Evolutionary conservation across 192 early-diverging fungal species (phyloP).

Genomic region (Umbelopsis sp.): DNA sequence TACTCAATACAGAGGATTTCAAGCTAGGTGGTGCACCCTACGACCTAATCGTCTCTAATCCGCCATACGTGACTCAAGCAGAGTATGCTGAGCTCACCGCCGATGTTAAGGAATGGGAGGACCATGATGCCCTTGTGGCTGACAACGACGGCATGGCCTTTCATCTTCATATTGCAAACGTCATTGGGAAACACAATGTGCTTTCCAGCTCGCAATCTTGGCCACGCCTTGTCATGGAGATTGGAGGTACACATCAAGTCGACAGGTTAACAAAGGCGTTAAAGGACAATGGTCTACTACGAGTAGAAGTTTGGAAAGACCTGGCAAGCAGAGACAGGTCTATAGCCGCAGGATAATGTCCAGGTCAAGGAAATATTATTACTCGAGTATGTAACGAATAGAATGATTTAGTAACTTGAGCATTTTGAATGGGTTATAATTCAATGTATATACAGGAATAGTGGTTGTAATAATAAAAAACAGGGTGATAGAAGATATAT

Average conservation of each 20-base stretch:
- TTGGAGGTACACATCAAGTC: slow-evolving; percentile 77
- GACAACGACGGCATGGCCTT: slow-evolving; percentile 61
- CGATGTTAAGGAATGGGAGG: slow-evolving; percentile 88
- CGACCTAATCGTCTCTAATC: slow-evolving; percentile 87
- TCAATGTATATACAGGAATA: slow-evolving; percentile 9
- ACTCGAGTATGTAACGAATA: no score
- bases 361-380: neutral
- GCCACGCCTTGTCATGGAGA: slow-evolving; percentile 80
- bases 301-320: slow-evolving; percentile 78
- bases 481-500: neutral
- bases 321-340: slow-evolving; percentile 67
- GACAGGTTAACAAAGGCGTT: slow-evolving; percentile 44
- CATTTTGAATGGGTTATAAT: no score
- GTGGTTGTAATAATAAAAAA: neutral
- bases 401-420: no score
- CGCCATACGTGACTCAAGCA: slow-evolving; percentile 79
- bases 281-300: slow-evolving; percentile 53
- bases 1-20: slow-evolving; percentile 25
- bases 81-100: slow-evolving; percentile 71
- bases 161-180: slow-evolving; percentile 55
- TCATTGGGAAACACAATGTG: slow-evolving; percentile 26
- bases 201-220: slow-evolving; percentile 19
- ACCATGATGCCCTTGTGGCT: slow-evolving; percentile 71
- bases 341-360: slow-evolving; percentile 50
- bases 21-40: slow-evolving; percentile 28